These are phyloP conservation scores for Cadophora sp. DNA, from an alignment of 2,329 filamentous ascomycete species.

Conservation along the genomic window DNA sequence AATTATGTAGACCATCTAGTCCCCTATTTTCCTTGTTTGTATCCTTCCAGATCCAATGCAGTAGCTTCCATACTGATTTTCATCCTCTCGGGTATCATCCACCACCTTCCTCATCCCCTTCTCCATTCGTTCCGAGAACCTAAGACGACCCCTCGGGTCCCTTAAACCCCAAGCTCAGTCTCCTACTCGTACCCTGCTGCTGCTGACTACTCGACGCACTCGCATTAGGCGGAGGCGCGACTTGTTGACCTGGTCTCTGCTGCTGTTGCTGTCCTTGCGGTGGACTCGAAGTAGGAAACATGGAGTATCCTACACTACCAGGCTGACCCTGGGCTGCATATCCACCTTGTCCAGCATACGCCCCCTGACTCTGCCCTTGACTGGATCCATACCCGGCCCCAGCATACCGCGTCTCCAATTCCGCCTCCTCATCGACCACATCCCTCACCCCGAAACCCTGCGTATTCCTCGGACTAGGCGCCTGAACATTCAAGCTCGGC, in stretches of 20 bases:
- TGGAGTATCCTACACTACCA: constrained; percentile 16
- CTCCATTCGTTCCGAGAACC: background rate
- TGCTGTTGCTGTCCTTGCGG: background rate
- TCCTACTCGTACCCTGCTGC: constrained; percentile 18
- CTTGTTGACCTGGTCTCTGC: constrained; percentile 8
- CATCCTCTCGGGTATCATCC: background rate
- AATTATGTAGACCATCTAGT: no score
- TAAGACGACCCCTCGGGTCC: background rate
- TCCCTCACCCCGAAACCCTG: background rate
- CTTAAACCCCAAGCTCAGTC: constrained; percentile 26
- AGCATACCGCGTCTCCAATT: constrained; percentile 20
- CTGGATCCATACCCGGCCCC: background rate
- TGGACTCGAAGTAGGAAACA: constrained; percentile 16
- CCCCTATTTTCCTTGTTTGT: no score
- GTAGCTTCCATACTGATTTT: background rate
- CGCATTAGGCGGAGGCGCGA: constrained; percentile 3
- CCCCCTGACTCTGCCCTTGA: background rate
- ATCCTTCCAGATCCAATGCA: background rate
- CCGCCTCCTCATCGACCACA: constrained; percentile 37
- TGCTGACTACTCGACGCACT: background rate
- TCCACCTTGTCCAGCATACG: constrained; percentile 11
- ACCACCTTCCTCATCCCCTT: background rate
- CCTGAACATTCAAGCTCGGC: constrained; percentile 30
- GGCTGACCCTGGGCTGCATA: constrained; percentile 11
- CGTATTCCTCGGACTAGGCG: constrained; percentile 24